A percentile compares a stretch with the other conserved stretches of the same genome.
Evolutionary conservation across 2,329 filamentous ascomycete species (phyloP).

Genomic region (Pseudogymnoascus sp.): DNA sequence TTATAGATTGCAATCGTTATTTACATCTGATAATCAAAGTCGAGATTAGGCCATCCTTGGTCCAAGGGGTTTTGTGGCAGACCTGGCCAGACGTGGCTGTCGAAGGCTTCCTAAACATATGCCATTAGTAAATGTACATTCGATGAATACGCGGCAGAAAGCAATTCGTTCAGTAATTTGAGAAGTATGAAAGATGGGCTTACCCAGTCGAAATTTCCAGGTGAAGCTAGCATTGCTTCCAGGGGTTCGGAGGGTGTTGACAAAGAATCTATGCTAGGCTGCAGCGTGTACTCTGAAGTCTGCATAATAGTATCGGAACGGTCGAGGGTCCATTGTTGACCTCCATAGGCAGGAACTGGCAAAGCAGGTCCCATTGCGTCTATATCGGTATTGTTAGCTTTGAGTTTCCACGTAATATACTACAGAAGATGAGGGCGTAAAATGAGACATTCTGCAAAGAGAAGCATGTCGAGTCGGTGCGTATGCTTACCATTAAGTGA

Average conservation of each 20-base stretch:
- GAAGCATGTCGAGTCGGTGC: not conserved
- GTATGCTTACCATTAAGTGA: slow-evolving; percentile 13
- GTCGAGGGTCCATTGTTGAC: not conserved
- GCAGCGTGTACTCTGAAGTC: not conserved
- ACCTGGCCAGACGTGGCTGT: slow-evolving; percentile 16
- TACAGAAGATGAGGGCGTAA: not conserved
- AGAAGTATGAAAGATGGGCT: not conserved
- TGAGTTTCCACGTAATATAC: not conserved
- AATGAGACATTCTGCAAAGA: not conserved
- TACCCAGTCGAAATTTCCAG: slow-evolving; percentile 23
- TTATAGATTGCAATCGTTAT: slow-evolving; percentile 14
- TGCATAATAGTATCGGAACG: not conserved
- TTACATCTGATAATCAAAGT: slow-evolving; percentile 8
- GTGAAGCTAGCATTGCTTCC: slow-evolving; percentile 16
- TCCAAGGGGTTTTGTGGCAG: slow-evolving; percentile 5
- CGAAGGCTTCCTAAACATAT: slow-evolving; percentile 17
- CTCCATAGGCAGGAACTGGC: not conserved
- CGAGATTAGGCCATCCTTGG: slow-evolving; percentile 15
- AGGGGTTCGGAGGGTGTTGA: slow-evolving; percentile 13
- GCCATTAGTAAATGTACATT: not conserved
- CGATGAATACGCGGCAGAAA: not conserved
- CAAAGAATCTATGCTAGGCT: not conserved
- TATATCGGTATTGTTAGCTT: not conserved
- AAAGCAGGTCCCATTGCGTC: not conserved
- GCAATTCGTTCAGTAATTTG: not conserved